These are phyloP conservation scores for Arabidopsis thaliana DNA, from an alignment of 345 rosid species.

Conservation along the genomic window TAIR10.1 NC_003071.7:13784001-13784500, in stretches of 20 bases:
- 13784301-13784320: conserved; percentile 69
- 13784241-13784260: conserved; percentile 76
- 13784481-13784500: conserved; percentile 36
- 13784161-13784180: conserved; percentile 94
- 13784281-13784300: conserved; percentile 89
- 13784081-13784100: conserved; percentile 79
- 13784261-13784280: conserved; percentile 71
- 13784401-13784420: conserved; percentile 24
- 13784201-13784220: conserved; percentile 74
- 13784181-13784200: conserved; percentile 88
- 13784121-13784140: conserved; percentile 74
- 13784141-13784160: conserved; percentile 81
- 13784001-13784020: neutral
- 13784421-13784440: conserved; percentile 35
- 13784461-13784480: conserved; percentile 37
- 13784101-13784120: conserved; percentile 77
- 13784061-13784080: conserved; percentile 98
- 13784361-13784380: conserved; percentile 34
- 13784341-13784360: conserved; percentile 31
- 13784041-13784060: conserved; percentile 38
- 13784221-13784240: conserved; percentile 84
- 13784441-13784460: conserved; percentile 28
- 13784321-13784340: conserved; percentile 20
- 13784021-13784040: neutral
- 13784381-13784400: conserved; percentile 43